These are phyloP conservation scores for Eimeria mitis DNA, from an alignment of 169 alveolate species.

Conservation along the genomic window DNA sequence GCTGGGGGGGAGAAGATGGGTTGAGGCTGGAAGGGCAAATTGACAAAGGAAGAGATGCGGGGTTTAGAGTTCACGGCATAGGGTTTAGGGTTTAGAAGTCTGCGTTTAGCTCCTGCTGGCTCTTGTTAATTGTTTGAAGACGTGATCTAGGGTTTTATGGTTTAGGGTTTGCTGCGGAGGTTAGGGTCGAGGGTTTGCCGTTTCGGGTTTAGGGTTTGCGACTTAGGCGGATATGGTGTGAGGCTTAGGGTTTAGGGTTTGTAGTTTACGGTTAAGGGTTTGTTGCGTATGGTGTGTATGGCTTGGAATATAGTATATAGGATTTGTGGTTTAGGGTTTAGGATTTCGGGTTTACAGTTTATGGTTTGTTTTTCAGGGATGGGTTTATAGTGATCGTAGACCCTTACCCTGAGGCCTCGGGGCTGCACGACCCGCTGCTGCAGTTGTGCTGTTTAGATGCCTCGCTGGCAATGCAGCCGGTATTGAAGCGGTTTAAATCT, in stretches of 20 bases:
- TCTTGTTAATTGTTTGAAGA: no score
- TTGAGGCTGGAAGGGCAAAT: background rate
- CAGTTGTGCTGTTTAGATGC: conserved; percentile 98
- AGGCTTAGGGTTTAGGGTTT: no score
- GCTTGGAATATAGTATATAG: no score
- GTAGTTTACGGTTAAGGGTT: no score
- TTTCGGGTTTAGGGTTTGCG: no score
- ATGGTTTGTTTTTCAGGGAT: conserved; percentile 83
- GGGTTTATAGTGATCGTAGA: conserved; percentile 98
- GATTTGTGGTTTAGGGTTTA: conserved; percentile 38
- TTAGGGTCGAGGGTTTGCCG: no score
- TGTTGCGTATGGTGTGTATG: no score
- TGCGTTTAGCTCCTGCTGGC: no score
- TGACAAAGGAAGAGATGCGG: background rate
- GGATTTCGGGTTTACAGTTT: background rate
- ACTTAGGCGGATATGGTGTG: no score
- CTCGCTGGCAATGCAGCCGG: conserved; percentile 97
- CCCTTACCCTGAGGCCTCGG: conserved; percentile 98
- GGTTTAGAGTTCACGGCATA: background rate
- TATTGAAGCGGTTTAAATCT: conserved; percentile 92
- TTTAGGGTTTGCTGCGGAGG: no score
- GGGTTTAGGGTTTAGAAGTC: conserved; percentile 53
- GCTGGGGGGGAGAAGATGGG: background rate
- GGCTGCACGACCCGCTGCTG: conserved; percentile 96
- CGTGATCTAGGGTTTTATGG: no score